Percentiles rank a stretch among this genome's conserved stretches.
These are phyloP conservation scores for Dalbergia oliveri DNA, from an alignment of 306 rosid species.

Conservation along the genomic window DNA sequence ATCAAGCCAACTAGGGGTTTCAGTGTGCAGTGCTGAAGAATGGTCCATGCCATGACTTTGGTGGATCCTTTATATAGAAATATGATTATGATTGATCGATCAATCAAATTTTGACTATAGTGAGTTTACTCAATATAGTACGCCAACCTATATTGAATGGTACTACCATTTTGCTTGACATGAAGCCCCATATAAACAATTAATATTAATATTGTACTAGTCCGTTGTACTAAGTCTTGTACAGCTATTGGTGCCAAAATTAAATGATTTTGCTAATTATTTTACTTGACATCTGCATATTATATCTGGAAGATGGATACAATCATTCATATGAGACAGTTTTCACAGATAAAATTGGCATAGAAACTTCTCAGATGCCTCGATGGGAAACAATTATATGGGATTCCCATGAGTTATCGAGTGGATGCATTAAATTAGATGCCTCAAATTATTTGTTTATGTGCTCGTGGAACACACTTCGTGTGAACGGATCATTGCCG, in stretches of 20 bases:
- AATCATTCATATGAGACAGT: not conserved
- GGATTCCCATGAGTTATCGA: too few species aligned
- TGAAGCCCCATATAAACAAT: too few species aligned
- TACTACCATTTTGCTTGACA: not conserved
- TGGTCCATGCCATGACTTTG: conserved; percentile 15
- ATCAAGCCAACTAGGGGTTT: conserved; percentile 23
- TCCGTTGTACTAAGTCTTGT: conserved; percentile 21
- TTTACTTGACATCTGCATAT: not conserved
- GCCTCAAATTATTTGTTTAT: not conserved
- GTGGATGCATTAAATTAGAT: too few species aligned
- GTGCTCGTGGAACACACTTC: not conserved
- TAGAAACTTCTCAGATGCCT: too few species aligned
- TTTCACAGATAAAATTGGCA: too few species aligned
- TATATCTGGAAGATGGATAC: not conserved
- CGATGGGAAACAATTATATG: too few species aligned
- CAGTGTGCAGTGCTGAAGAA: not conserved
- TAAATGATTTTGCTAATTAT: not conserved
- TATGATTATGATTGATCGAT: not conserved
- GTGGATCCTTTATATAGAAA: not conserved
- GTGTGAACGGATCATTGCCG: not conserved
- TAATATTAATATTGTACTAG: conserved; percentile 1
- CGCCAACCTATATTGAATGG: conserved; percentile 13
- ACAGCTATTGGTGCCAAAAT: not conserved
- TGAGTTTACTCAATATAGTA: conserved; percentile 10
- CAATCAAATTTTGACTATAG: not conserved